phyloP scores from a whole-genome alignment of 164 flowering plant species.

The Aristolochia fimbriata region DNA sequence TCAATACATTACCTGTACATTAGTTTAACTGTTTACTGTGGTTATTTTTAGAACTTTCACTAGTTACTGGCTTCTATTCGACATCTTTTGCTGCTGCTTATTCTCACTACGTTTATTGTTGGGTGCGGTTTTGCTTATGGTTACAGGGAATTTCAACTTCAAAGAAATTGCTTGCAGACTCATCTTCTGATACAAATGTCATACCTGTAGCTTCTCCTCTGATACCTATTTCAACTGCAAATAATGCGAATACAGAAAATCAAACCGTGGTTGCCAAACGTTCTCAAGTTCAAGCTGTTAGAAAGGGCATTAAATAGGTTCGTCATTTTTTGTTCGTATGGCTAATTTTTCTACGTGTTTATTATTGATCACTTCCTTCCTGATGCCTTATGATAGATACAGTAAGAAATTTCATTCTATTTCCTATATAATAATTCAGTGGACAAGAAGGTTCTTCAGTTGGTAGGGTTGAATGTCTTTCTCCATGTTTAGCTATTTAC shows the following conservation, averaged over 20 bases:
- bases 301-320: slow-evolving; percentile 83
- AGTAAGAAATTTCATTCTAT: not conserved
- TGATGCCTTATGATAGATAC: too few relatives aligned
- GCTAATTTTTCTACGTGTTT: not conserved
- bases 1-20: not conserved
- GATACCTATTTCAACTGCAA: slow-evolving; percentile 32
- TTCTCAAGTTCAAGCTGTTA: slow-evolving; percentile 67
- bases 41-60: not conserved
- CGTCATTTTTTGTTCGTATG: too few relatives aligned
- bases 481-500: not conserved
- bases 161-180: slow-evolving; percentile 44
- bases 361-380: not conserved
- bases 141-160: slow-evolving; percentile 71
- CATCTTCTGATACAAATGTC: slow-evolving; percentile 28
- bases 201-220: slow-evolving; percentile 61
- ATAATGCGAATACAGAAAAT: slow-evolving; percentile 36
- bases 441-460: not conserved
- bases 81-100: not conserved
- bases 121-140: not conserved
- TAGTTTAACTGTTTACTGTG: too few relatives aligned
- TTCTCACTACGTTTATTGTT: not conserved
- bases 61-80: too few relatives aligned
- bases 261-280: slow-evolving; percentile 47
- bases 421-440: not conserved
- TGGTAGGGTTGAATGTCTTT: not conserved